Evolutionary conservation across 352 stramenopile genomes (phyloP).

Genomic region (Globisporangium alternatum): DNA sequence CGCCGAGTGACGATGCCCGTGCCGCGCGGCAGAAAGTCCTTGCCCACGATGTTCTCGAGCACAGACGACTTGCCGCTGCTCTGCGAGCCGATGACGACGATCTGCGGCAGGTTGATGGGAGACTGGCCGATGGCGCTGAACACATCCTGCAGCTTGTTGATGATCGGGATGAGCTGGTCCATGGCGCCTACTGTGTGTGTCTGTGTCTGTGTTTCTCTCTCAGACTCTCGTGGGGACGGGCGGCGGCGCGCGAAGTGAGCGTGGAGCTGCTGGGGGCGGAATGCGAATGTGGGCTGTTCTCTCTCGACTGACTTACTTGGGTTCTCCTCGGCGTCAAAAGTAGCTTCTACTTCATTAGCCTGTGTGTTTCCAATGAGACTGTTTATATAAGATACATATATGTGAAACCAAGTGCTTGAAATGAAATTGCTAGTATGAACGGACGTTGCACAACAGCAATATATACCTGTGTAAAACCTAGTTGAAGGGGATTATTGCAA

Average conservation of each 20-base stretch:
- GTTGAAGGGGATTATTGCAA: background rate
- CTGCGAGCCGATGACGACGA: constrained; percentile 97
- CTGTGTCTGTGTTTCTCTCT: background rate
- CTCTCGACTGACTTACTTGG: background rate
- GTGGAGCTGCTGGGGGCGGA: background rate
- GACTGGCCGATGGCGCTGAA: constrained; percentile 95
- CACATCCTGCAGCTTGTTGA: constrained; percentile 99
- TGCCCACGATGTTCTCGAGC: constrained; percentile 94
- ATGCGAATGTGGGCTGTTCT: background rate
- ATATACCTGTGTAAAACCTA: background rate
- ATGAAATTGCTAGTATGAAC: background rate
- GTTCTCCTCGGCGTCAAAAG: background rate
- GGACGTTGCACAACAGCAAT: background rate
- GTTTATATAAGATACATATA: background rate
- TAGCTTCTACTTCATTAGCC: background rate
- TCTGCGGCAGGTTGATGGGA: constrained; percentile 96
- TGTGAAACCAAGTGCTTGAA: background rate
- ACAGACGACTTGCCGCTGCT: constrained; percentile 96
- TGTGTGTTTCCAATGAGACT: background rate
- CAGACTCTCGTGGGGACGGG: background rate
- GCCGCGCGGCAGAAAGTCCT: constrained; percentile 95
- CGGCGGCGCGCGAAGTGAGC: background rate
- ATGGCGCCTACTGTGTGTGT: constrained; percentile 51
- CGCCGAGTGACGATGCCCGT: constrained; percentile 98
- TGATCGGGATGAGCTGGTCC: constrained; percentile 99